Conservation (phyloP, 441 rosid species). For the Hura crepitans region DNA sequence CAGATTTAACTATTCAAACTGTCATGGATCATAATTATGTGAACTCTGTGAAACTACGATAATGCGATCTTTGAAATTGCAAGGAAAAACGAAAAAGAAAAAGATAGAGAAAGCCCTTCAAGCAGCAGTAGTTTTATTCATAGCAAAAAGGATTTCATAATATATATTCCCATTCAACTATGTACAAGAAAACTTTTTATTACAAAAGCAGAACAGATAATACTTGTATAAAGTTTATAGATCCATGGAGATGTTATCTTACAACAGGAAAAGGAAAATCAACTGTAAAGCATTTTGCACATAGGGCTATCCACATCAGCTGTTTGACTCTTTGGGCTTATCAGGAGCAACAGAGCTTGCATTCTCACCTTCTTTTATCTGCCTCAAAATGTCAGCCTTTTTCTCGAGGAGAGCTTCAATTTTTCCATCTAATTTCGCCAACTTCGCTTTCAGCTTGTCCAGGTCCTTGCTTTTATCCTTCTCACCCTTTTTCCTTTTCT, state of each 20-base stretch:
- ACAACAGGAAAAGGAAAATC: conserved; percentile 2
- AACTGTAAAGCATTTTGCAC: neutral
- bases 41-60: neutral
- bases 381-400: conserved; percentile 48
- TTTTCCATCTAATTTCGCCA: conserved; percentile 56
- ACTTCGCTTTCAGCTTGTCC: conserved; percentile 43
- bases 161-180: conserved; percentile 2
- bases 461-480: conserved; percentile 38
- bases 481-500: conserved; percentile 33
- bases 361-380: conserved; percentile 53
- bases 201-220: neutral
- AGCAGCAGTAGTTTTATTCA: neutral
- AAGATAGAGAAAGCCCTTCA: neutral
- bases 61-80: neutral
- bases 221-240: neutral
- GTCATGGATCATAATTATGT: neutral
- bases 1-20: neutral
- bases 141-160: neutral
- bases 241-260: neutral
- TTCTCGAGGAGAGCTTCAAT: conserved; percentile 46
- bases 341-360: conserved; percentile 13
- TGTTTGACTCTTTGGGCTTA: conserved; percentile 15
- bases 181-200: neutral
- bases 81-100: neutral
- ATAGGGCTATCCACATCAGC: conserved; percentile 6